Evolutionary conservation across 2,329 filamentous ascomycete genomes (phyloP), one percentile per base, ranked within the genome.

Genomic region (Pseudocercospora fijiensis): DNA sequence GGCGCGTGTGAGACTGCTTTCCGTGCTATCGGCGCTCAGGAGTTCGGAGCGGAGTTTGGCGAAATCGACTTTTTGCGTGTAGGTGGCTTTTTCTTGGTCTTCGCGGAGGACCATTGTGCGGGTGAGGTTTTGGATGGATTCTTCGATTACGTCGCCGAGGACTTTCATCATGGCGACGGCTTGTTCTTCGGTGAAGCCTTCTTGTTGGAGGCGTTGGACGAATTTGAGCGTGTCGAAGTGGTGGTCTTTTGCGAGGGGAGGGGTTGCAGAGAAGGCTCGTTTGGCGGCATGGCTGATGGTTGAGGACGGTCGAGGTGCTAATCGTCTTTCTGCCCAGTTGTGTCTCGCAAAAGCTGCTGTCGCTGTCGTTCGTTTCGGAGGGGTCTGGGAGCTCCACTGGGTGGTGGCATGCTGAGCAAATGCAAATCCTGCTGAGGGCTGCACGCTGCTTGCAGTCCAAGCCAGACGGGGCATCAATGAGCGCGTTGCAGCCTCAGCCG

Each of bases 161-260:
- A 98, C 91, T 76, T 91, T 91, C 95, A 99, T 98, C 90, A 97
- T 95, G n/a, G 95, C 94, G 26, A 92, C 92, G 2, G 93, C 89
- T 79, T 99, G 95, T 70, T 93, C 90, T 77, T 98, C 94, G 24
- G 92, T 96, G 77, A 98, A 97, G 0, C 95, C 95, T 76, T 99
- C 95, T 69, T 86, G 86, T 77, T 94, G 88, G 45, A 99, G 82
- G 58, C 91, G 85, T 79, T 96, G 91, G 43, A 99, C 93, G 76
- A 99, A 96, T 80, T 96, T 97, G 66, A 99, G 85, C 0, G 95
- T 99, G 78, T 99, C 95, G 76, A 99, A 99, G 78, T 99, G 93
- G 78, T 99, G 95, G 73, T 97, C 93, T 68, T 90, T 86, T 58
- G 77, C 76, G 57, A 81, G 84, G 41, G 79, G 73, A 1, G 85